Percentiles rank a stretch among this genome's conserved stretches.
phyloP scores from a whole-genome alignment of 208 protist species.

The Trypanosoma caninum region DNA sequence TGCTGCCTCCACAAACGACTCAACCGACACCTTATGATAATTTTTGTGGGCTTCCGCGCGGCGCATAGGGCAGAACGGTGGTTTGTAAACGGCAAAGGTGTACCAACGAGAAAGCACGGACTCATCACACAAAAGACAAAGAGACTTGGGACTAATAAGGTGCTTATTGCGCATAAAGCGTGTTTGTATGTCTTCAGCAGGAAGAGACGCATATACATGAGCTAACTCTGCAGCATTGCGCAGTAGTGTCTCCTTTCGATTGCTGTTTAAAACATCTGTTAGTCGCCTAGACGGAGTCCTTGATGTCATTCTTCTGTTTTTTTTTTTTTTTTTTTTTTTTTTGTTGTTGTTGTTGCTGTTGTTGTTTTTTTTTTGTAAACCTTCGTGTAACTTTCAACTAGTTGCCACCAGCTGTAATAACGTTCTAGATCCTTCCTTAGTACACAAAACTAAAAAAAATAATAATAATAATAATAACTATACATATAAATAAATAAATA shows the following conservation, averaged over 20 bases:
- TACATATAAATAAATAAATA: neutral
- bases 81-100: constrained; percentile 83
- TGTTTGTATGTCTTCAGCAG: constrained; percentile 53
- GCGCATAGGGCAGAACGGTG: constrained; percentile 88
- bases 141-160: constrained; percentile 75
- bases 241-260: constrained; percentile 51
- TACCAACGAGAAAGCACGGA: constrained; percentile 40
- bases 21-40: constrained; percentile 76
- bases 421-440: too few species aligned
- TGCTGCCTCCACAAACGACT: constrained; percentile 72
- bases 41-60: constrained; percentile 52
- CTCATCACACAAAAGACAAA: constrained; percentile 41
- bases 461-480: neutral
- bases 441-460: too few species aligned
- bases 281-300: constrained; percentile 47
- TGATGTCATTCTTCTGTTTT: constrained; percentile 40
- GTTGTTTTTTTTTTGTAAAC: too few species aligned
- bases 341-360: too few species aligned
- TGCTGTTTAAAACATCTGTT: constrained; percentile 71
- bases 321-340: neutral
- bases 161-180: constrained; percentile 79
- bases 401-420: too few species aligned
- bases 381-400: too few species aligned
- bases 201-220: constrained; percentile 35
- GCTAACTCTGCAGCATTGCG: constrained; percentile 59